Evolutionary conservation across 2,329 filamentous ascomycete genomes (phyloP), one percentile per base, ranked within the genome.

Genomic region (Colletotrichum noveboracense): DNA sequence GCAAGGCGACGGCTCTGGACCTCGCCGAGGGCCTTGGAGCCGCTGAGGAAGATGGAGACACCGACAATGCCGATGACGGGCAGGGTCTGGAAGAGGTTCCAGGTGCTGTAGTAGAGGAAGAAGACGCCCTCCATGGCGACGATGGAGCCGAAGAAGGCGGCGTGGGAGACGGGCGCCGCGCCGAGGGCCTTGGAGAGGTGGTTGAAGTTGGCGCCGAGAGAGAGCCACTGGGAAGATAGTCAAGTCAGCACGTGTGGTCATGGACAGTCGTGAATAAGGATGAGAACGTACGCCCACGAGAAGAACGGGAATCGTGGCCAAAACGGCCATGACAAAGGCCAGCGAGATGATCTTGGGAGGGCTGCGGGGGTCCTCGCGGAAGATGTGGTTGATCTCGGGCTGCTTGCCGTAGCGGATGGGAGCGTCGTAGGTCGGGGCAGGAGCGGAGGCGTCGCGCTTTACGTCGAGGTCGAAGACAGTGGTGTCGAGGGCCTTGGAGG

Each of bases 31-130:
- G 97, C 97, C 84, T 96, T 93, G 82, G 94, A 96, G 72, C 97
- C 97, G 83, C 95, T 98, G 77, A 98, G 85, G 82, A 98, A 95
- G 13, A 95, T 92, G 70, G 96, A 91, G 30, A 90, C 85, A 18
- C 93, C 92, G 34, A 97, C 91, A 58, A 93, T 86, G 38, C 89
- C 89, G 70, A 94, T 92, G 30, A 92, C 93, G 6, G 96, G 96
- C 66, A 99, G 88, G 16, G 92, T 92, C 88, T 98, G 94, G 89
- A 98, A 98, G 61, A 99, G 89, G 82, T 93, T 98, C 96, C 96
- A 98, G 82, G 87, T 92, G 69, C 91, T 94, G 86, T 98, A 98
- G 90, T 99, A 99, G 79, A 98, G 87, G 88, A 97, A 96, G 87
- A 99, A 98, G 72, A 98, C 93, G 18, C 91, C 94, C 85, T 99